Percentiles rank a stretch among this genome's conserved stretches.
Conservation (phyloP, 352 stramenopile genomes). For the Globisporangium barbulae region DNA sequence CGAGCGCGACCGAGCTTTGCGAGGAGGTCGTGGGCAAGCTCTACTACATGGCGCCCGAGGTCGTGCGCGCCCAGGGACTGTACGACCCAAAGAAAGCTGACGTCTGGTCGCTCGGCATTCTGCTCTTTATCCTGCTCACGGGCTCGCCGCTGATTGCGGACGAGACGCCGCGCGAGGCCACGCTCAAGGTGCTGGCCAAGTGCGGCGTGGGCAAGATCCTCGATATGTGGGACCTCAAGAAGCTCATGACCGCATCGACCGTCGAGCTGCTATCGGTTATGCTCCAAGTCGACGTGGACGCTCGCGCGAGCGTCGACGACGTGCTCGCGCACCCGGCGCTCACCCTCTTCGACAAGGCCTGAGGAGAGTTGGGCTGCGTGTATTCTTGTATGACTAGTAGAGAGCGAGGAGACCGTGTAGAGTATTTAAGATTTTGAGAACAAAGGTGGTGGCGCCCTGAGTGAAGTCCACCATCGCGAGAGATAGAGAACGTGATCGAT, state of each 20-base stretch:
- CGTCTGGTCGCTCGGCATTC: slow-evolving; percentile 55
- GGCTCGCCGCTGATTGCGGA: slow-evolving; percentile 45
- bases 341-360: slow-evolving; percentile 9
- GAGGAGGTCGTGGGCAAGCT: slow-evolving; percentile 56
- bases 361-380: background rate
- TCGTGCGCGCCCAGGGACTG: slow-evolving; percentile 18
- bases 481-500: background rate
- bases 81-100: slow-evolving; percentile 47
- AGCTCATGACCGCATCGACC: slow-evolving; percentile 28
- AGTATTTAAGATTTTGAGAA: background rate
- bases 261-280: slow-evolving; percentile 45
- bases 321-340: slow-evolving; percentile 27
- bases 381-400: slow-evolving; percentile 3
- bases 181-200: slow-evolving; percentile 31
- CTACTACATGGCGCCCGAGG: slow-evolving; percentile 76
- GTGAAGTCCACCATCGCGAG: background rate
- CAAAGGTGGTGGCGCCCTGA: background rate
- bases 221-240: slow-evolving; percentile 39
- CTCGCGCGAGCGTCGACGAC: slow-evolving; percentile 31
- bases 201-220: slow-evolving; percentile 54
- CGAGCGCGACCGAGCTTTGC: slow-evolving; percentile 30
- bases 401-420: background rate
- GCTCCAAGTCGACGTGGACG: slow-evolving; percentile 43
- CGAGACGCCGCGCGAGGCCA: slow-evolving; percentile 28
- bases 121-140: slow-evolving; percentile 59